Evolutionary conservation across 371 early-diverging fungal genomes (phyloP).

Genomic region (Choanephora cucurbitarum): DNA sequence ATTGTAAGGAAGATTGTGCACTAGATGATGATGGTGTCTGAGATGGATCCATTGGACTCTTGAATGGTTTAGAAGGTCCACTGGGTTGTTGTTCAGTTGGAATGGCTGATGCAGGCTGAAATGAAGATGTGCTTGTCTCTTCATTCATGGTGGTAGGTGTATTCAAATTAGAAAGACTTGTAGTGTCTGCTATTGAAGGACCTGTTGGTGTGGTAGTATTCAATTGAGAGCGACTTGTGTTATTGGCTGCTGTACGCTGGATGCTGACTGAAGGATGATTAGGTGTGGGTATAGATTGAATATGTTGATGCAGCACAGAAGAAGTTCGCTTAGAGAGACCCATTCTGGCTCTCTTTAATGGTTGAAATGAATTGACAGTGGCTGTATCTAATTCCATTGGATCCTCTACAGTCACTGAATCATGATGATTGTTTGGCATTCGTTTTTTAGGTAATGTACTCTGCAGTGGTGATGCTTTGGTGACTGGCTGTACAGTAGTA

Average conservation of each 20-base stretch:
- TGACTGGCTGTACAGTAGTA: neutral
- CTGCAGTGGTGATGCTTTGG: too few relatives aligned
- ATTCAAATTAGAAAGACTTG: too few relatives aligned
- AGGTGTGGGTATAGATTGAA: too few relatives aligned
- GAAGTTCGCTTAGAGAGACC: constrained; percentile 34
- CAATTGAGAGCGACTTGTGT: too few relatives aligned
- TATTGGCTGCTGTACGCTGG: neutral
- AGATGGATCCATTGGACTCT: constrained; percentile 10
- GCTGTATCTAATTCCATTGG: neutral
- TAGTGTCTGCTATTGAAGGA: too few relatives aligned
- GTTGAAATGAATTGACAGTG: neutral
- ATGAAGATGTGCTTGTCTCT: neutral
- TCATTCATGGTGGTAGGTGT: too few relatives aligned
- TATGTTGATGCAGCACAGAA: constrained; percentile 6
- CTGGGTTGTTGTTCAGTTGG: neutral
- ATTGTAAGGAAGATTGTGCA: constrained; percentile 16
- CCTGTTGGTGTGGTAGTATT: too few relatives aligned
- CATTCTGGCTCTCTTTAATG: constrained; percentile 27
- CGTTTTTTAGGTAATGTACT: constrained; percentile 9
- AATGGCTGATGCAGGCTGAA: constrained; percentile 9
- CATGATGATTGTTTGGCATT: constrained; percentile 9
- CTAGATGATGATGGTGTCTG: neutral
- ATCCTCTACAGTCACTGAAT: neutral
- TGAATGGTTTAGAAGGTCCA: constrained; percentile 14
- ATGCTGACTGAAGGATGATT: too few relatives aligned